These are phyloP conservation scores for Maudiozyma turicensis DNA, from an alignment of 805 yeast species.

Conservation along the genomic window DNA sequence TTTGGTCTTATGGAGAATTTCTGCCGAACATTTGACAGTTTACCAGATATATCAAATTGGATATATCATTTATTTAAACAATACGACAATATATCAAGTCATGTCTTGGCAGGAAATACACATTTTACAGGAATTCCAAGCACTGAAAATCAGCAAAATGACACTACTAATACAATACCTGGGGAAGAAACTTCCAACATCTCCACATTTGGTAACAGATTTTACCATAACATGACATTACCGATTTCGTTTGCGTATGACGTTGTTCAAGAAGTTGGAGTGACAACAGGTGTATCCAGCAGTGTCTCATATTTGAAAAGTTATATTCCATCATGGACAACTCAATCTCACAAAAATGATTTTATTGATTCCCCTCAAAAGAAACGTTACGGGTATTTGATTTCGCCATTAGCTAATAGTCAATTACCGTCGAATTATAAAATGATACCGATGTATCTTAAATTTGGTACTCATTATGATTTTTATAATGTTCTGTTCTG, in stretches of 20 bases:
- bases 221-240: constrained; percentile 23
- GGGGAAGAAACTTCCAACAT: not conserved
- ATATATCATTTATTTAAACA: constrained; percentile 22
- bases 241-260: constrained; percentile 28
- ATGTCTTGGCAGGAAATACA: constrained; percentile 20
- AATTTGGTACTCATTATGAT: constrained; percentile 7
- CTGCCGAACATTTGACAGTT: constrained; percentile 13
- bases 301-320: constrained; percentile 23
- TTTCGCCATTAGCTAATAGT: constrained; percentile 22
- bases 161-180: constrained; percentile 1
- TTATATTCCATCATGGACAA: constrained; percentile 20
- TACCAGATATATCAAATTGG: constrained; percentile 27
- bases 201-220: constrained; percentile 2
- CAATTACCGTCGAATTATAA: constrained; percentile 21
- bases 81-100: constrained; percentile 22
- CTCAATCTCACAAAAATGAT: not conserved
- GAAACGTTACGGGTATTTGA: constrained; percentile 20
- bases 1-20: constrained; percentile 26
- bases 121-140: constrained; percentile 17
- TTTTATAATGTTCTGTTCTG: constrained; percentile 22
- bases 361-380: not conserved
- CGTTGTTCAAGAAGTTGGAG: constrained; percentile 28
- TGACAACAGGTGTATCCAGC: constrained; percentile 25
- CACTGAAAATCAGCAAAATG: constrained; percentile 4
- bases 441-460: constrained; percentile 12